Conservation (phyloP, 2,329 filamentous ascomycete genomes). For the Pestalotiopsis sp. region DNA sequence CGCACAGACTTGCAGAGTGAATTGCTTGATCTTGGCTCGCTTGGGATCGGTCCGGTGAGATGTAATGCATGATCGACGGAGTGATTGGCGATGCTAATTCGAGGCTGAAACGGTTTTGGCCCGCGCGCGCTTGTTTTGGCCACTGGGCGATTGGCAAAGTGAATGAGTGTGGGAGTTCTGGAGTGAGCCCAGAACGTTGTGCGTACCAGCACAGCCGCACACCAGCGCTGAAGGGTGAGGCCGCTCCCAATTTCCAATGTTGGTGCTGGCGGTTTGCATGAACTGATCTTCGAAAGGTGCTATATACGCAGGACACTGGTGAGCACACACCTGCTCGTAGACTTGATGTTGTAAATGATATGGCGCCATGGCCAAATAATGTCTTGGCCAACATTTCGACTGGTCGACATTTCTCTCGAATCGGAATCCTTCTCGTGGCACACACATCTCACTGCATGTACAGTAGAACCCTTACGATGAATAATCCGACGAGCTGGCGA, state of each 20-base stretch:
- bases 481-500: background rate
- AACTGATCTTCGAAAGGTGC: background rate
- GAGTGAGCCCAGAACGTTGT: background rate
- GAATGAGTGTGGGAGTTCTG: background rate
- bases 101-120: constrained; percentile 25
- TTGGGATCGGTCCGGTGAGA: constrained; percentile 13
- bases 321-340: background rate
- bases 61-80: constrained; percentile 22
- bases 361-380: background rate
- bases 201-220: background rate
- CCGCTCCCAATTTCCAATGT: background rate
- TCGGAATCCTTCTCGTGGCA: background rate
- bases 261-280: background rate
- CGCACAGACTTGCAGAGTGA: background rate
- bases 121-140: constrained; percentile 3
- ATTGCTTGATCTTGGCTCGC: background rate
- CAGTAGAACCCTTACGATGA: background rate
- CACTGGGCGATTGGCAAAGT: background rate
- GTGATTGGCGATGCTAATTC: constrained; percentile 16
- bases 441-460: background rate
- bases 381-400: background rate
- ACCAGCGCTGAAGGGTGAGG: background rate
- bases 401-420: background rate
- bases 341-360: background rate
- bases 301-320: background rate